These are phyloP conservation scores for rapeseed (Brassica napus) DNA, from an alignment of 345 rosid species.

Conservation along the genomic window DNA sequence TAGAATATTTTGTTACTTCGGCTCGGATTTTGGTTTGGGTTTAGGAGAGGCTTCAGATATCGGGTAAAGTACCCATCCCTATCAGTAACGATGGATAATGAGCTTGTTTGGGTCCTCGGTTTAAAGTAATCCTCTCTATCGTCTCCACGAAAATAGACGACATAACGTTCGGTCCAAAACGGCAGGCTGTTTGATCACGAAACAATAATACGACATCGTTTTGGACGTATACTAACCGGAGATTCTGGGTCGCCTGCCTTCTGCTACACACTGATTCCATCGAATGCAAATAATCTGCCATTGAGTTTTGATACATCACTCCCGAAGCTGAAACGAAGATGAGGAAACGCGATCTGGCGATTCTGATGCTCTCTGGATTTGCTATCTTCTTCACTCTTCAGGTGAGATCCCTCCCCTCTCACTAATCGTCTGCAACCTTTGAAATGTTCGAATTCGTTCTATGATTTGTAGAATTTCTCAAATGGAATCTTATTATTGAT, in stretches of 20 bases:
- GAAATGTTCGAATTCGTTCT: neutral
- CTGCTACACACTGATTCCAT: constrained; percentile 1
- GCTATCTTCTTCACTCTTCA: constrained; percentile 99
- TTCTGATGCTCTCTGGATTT: constrained; percentile 92
- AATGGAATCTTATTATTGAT: neutral
- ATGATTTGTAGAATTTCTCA: neutral
- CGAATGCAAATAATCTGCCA: constrained; percentile 31
- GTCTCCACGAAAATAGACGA: neutral
- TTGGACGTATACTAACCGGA: neutral
- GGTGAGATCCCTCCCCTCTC: constrained; percentile 42
- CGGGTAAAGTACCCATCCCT: no score
- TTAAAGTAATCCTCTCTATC: neutral
- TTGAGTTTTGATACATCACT: constrained; percentile 13
- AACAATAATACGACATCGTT: constrained; percentile 23
- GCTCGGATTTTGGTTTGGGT: no score
- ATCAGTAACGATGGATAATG: no score
- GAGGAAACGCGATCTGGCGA: constrained; percentile 98
- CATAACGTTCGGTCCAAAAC: constrained; percentile 13
- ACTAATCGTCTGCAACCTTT: neutral
- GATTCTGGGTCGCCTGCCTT: constrained; percentile 7
- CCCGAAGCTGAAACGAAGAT: constrained; percentile 34
- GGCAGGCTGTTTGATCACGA: constrained; percentile 9
- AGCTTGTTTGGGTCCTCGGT: constrained; percentile 18
- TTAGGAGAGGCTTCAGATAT: no score
- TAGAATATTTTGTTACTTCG: no score